Conservation (phyloP, 352 stramenopile species). For the Pythium rishiriense region DNA sequence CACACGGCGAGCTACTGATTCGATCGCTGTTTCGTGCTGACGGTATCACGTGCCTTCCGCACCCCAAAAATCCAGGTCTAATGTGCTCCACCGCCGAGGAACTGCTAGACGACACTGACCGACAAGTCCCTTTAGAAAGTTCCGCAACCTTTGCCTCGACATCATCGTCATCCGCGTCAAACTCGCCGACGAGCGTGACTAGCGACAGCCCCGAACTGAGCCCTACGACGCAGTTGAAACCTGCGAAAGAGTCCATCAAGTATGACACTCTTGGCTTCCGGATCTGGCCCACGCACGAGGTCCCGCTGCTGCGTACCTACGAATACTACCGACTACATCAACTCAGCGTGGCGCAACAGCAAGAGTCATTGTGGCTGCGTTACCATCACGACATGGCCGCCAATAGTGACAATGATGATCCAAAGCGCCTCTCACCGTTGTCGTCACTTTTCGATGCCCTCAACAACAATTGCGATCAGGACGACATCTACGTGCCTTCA, state of each 20-base stretch:
- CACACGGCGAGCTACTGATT: conserved; percentile 43
- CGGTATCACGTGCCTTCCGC: conserved; percentile 44
- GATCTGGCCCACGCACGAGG: conserved; percentile 22
- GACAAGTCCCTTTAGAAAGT: neutral
- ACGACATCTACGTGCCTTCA: conserved; percentile 11
- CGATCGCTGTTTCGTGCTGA: conserved; percentile 66
- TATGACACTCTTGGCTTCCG: conserved; percentile 57
- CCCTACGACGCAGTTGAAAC: conserved; percentile 15
- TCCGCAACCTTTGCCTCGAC: conserved; percentile 6
- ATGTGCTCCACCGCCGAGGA: conserved; percentile 44
- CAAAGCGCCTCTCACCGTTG: neutral
- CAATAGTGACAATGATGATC: neutral
- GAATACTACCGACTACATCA: conserved; percentile 52
- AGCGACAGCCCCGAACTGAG: conserved; percentile 8
- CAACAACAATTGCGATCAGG: neutral
- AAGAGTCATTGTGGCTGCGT: conserved; percentile 36
- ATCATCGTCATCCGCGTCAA: neutral
- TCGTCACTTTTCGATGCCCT: conserved; percentile 3
- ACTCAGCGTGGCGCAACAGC: conserved; percentile 39
- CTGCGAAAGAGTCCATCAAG: conserved; percentile 7
- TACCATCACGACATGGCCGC: conserved; percentile 12
- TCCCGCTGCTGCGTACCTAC: conserved; percentile 29
- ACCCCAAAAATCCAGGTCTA: conserved; percentile 35
- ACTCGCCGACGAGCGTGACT: conserved; percentile 1
- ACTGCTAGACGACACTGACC: conserved; percentile 31